These are phyloP conservation scores for Physcomitrium patens DNA, from an alignment of 225 moss, liverwort and hornwort genomes.

Conservation along the genomic window DNA sequence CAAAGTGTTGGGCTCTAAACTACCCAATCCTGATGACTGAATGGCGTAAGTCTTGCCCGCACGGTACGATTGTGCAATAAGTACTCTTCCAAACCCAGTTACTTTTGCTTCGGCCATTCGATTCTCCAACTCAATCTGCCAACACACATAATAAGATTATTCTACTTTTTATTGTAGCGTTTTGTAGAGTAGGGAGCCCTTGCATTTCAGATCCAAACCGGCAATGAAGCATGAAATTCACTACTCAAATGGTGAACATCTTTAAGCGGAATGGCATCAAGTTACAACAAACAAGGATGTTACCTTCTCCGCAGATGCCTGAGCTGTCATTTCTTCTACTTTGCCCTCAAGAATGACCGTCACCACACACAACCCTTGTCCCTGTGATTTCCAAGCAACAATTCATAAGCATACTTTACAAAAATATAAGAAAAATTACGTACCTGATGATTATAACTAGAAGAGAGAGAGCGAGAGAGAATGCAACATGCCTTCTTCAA, in stretches of 20 bases:
- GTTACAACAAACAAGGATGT: not conserved
- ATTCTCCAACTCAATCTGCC: constrained; percentile 88
- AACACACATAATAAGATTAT: not conserved
- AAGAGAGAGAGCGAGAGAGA: not conserved
- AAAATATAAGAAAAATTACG: too few species aligned
- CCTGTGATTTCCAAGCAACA: constrained; percentile 34
- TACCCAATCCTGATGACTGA: constrained; percentile 92
- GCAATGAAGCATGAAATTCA: not conserved
- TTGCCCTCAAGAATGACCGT: constrained; percentile 68
- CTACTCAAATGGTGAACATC: not conserved
- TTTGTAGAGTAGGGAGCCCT: not conserved
- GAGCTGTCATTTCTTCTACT: constrained; percentile 53
- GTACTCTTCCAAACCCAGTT: constrained; percentile 75
- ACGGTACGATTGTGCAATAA: constrained; percentile 81
- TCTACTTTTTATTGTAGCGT: not conserved
- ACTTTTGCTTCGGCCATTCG: constrained; percentile 80
- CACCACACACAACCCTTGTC: constrained; percentile 68
- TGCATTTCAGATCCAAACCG: not conserved
- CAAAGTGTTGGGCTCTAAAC: constrained; percentile 95
- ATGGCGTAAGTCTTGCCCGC: constrained; percentile 95
- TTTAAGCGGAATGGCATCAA: too few species aligned
- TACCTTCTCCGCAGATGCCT: constrained; percentile 66
- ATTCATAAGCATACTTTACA: too few species aligned
- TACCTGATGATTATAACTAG: too few species aligned
- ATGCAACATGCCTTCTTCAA: constrained; percentile 52